Evolutionary conservation across 257 asterid species (phyloP).

Genomic region (Plantago ovata): DNA sequence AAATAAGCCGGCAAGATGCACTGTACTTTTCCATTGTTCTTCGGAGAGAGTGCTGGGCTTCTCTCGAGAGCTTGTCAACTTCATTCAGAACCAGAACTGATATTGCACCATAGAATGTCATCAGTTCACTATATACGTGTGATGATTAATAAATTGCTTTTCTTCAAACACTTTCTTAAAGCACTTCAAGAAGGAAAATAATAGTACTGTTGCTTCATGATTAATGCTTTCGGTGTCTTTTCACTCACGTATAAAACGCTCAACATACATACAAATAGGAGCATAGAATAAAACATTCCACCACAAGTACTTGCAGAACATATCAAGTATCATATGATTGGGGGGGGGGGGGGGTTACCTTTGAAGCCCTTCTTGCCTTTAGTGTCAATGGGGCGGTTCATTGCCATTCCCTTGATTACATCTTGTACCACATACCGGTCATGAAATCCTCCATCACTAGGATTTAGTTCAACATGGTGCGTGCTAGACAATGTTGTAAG

Average conservation of each 20-base stretch:
- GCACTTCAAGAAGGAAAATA: neutral
- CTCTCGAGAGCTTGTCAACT: slow-evolving; percentile 96
- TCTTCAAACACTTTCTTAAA: slow-evolving; percentile 16
- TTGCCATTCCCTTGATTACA: slow-evolving; percentile 96
- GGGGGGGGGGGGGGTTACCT: slow-evolving; percentile 42
- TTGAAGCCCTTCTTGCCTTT: slow-evolving; percentile 92
- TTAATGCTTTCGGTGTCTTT: neutral
- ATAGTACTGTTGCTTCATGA: neutral
- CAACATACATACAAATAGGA: neutral
- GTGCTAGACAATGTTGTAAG: slow-evolving; percentile 81
- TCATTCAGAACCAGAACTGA: slow-evolving; percentile 90
- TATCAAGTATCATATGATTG: slow-evolving; percentile 2
- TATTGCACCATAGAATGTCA: slow-evolving; percentile 21
- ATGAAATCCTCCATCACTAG: slow-evolving; percentile 94
- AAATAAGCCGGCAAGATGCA: slow-evolving; percentile 82
- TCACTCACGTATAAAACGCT: neutral
- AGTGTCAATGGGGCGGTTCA: slow-evolving; percentile 83
- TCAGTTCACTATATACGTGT: slow-evolving; percentile 21
- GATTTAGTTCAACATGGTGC: slow-evolving; percentile 90
- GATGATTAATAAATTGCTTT: slow-evolving; percentile 9
- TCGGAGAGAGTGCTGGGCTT: slow-evolving; percentile 97
- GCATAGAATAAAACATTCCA: slow-evolving; percentile 1
- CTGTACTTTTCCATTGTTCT: slow-evolving; percentile 99
- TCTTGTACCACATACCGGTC: slow-evolving; percentile 97
- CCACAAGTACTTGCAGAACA: neutral